Conservation (phyloP, 306 rosid species). For the Glycine tomentella region DNA sequence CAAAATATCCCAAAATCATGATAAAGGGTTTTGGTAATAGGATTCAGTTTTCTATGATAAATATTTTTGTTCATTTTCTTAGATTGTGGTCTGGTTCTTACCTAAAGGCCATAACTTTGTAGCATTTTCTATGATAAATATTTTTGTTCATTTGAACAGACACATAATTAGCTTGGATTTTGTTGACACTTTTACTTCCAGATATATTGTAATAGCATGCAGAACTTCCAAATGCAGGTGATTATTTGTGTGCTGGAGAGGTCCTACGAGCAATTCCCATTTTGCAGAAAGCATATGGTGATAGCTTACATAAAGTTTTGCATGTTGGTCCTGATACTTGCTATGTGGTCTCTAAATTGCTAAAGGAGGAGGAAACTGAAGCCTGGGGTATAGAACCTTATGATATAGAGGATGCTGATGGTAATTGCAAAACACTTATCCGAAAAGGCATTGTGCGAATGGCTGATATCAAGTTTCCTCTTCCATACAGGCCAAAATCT, state of each 20-base stretch:
- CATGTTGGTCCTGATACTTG: conserved; percentile 68
- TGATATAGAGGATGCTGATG: conserved; percentile 66
- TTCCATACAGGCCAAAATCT: conserved; percentile 68
- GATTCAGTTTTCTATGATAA: too few species aligned
- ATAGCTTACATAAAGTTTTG: conserved; percentile 61
- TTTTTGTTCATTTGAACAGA: conserved; percentile 20
- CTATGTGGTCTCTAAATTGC: conserved; percentile 60
- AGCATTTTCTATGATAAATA: background rate
- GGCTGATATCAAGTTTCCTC: conserved; percentile 67
- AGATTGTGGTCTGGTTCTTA: conserved; percentile 19
- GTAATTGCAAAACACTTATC: conserved; percentile 61
- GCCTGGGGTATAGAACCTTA: conserved; percentile 84
- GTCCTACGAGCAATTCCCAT: conserved; percentile 57
- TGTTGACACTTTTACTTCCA: background rate
- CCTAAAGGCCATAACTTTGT: conserved; percentile 2
- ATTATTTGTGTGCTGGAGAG: conserved; percentile 62
- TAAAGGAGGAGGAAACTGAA: conserved; percentile 65
- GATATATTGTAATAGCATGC: background rate
- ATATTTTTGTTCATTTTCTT: too few species aligned
- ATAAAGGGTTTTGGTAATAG: background rate
- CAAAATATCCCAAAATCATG: background rate
- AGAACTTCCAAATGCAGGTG: conserved; percentile 52
- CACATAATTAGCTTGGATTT: conserved; percentile 15
- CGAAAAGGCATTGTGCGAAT: conserved; percentile 64
- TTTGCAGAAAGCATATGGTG: conserved; percentile 61